These are phyloP conservation scores for Kluyveromyces siamensis DNA, from an alignment of 805 yeast species.

Conservation along the genomic window DNA sequence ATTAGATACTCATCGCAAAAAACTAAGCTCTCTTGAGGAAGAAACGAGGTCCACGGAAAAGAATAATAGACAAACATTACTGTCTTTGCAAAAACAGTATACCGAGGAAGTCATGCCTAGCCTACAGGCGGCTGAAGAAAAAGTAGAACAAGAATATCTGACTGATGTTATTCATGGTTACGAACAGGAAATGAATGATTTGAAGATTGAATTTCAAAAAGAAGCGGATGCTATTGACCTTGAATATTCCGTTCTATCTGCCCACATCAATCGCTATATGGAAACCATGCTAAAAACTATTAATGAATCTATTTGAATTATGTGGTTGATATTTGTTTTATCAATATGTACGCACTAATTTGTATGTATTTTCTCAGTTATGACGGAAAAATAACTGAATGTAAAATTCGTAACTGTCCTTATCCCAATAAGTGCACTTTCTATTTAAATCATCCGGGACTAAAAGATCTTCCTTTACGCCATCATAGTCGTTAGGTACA, in stretches of 20 bases:
- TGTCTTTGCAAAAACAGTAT: conserved; percentile 37
- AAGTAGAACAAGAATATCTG: conserved; percentile 31
- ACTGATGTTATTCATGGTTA: conserved; percentile 33
- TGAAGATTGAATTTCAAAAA: conserved; percentile 37
- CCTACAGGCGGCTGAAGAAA: conserved; percentile 37
- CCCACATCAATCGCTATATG: conserved; percentile 45
- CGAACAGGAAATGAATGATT: conserved; percentile 23
- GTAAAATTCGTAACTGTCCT: conserved; percentile 56
- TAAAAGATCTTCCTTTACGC: conserved; percentile 19
- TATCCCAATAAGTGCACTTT: conserved; percentile 66
- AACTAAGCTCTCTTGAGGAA: conserved; percentile 38
- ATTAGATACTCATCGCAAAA: conserved; percentile 40
- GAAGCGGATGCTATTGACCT: conserved; percentile 46
- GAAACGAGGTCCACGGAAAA: conserved; percentile 37
- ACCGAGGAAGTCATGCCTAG: conserved; percentile 41
- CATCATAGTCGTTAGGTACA: conserved; percentile 25
- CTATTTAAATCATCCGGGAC: conserved; percentile 28
- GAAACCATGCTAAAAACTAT: conserved; percentile 16
- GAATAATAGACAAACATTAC: conserved; percentile 38
- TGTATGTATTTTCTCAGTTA: conserved; percentile 2
- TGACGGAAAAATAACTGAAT: conserved; percentile 53
- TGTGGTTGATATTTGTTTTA: neutral
- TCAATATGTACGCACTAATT: too few relatives aligned
- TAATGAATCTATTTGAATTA: neutral
- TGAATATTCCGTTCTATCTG: conserved; percentile 46